Base-by-base conservation (phyloP, 768 basidiomycete genomes). In the Macrolepiota dolichaula region DNA sequence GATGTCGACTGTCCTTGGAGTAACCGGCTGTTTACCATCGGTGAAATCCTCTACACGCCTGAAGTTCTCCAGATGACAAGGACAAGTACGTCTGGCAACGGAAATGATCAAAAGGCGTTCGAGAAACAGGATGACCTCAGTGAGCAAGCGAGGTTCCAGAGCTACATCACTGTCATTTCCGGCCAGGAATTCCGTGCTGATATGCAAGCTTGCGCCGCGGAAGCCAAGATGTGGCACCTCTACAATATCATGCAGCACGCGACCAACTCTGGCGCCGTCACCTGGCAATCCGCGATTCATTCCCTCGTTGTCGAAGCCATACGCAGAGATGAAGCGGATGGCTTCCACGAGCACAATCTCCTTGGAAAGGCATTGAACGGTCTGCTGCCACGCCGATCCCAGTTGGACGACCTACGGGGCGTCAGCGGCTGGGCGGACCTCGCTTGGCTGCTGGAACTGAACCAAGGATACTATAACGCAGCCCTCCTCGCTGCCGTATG, bases 381-480 rank as follows among this genome's bases (percentile, higher is more conserved):
- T 1, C 58, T 70, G 1, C 57, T 71, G 29, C 70, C 69, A 15
- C 57, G 70, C 1, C 63, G 66, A 19, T 61, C 70, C 0, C 63
- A 59, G 0, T 58, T 65, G 19, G 22, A 38, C 1, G 64, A 67
- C 57, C 57, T 67, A 19, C 19, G 42, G 17, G 64, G 61, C 15
- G 13, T 57, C 9, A 62, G 67, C 35, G 68, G 68, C 4, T 70
- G 70, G 70, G 63, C 57, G 12, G 69, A 71, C 42, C 60, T 71
- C 13, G 68, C 69, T 2, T 70, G 69, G 70, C 51, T 71, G 35
- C 58, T 71, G 19, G 69, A 70, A 57, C 55, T 70, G 13, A 70
- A 70, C 55, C 69, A 70, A 32, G 69, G 65, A 1, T 70, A 66
- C 35, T 71, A 70, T 49, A 71, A 71, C 54, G 63, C 68, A 7